These are phyloP conservation scores for Venturia nashicola DNA, from an alignment of 2,329 filamentous ascomycete genomes.

Conservation along the genomic window DNA sequence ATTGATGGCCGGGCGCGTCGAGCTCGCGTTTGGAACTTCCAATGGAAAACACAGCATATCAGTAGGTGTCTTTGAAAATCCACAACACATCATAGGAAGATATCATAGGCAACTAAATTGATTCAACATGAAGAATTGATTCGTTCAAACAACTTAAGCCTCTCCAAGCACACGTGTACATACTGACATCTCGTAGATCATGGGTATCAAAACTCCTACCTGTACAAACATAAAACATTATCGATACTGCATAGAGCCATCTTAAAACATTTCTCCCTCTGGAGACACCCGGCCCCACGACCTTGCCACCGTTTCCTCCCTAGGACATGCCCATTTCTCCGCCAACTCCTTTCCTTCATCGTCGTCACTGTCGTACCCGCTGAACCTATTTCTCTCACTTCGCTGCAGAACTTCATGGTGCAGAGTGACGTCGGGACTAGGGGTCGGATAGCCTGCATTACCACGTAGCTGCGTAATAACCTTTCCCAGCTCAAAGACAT, in stretches of 20 bases:
- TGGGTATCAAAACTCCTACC: conserved; percentile 3
- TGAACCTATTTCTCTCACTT: conserved; percentile 7
- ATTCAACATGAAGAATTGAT: not conserved
- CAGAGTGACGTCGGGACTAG: not conserved
- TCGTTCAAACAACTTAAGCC: not conserved
- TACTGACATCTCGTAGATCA: not conserved
- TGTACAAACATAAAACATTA: not conserved
- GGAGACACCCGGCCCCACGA: not conserved
- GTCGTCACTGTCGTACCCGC: conserved; percentile 9
- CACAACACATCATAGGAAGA: not conserved
- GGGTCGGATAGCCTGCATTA: not conserved
- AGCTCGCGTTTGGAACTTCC: not conserved
- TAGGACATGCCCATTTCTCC: conserved; percentile 7
- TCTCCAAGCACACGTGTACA: not conserved
- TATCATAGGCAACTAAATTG: not conserved
- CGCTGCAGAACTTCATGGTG: not conserved
- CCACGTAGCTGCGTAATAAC: conserved; percentile 1
- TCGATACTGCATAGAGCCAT: not conserved
- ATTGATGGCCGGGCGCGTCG: not conserved
- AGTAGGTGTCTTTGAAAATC: not conserved
- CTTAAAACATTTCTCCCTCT: conserved; percentile 8
- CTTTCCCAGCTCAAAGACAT: conserved; percentile 3
- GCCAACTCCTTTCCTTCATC: conserved; percentile 1
- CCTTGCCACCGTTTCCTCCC: not conserved
- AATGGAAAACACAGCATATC: not conserved